Evolutionary conservation across 23 red algal genomes (phyloP), one percentile per base, ranked within the genome.

Genomic region (Agarophyton chilense): DNA sequence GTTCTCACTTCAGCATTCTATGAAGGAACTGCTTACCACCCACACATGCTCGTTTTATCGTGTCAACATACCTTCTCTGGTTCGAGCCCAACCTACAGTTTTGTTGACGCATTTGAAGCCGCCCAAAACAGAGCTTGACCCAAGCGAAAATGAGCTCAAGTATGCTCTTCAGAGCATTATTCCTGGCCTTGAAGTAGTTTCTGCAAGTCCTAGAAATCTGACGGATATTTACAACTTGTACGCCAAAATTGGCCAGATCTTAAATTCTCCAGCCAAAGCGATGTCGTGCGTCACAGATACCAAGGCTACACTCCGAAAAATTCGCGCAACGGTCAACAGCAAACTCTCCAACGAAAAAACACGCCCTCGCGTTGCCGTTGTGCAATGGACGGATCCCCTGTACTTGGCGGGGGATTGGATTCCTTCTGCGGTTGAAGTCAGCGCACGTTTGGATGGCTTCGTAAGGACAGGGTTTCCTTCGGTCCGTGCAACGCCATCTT

Each of bases 331-430:
- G 10, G 66, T 77, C 19, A 47, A 24, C 24, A 47, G 21, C 19
- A 42, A 52, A 32, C 18, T 72, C 22, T 44, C 45, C 6, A 43
- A 19, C 45, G 18, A 17, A 47, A 70, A 42, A 51, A 35, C 22
- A 9, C 52, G 53, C 25, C 78, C 78, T 40, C 32, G 65, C 16
- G 78, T 84, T 34, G 78, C 89, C 21, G 73, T 93, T 47, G 81
- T 93, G 70, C 90, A 93, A 66, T 93, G 90, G 90, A 52, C 73
- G 1, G 81, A 78, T 45, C 90, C 90, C 1, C 71, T 93, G 7
- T 93, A 80, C 78, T 33, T 83, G 52, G 90, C 90, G 22, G 90
- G 90, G 17, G 90, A 78, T 57, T 93, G 90, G 90, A 53, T 93
- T 29, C 90, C 90, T 38, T 81, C 54, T 29, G 54, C 49, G 1